Conservation (phyloP, 2,329 filamentous ascomycete species). For the Hypoxylon sp. region DNA sequence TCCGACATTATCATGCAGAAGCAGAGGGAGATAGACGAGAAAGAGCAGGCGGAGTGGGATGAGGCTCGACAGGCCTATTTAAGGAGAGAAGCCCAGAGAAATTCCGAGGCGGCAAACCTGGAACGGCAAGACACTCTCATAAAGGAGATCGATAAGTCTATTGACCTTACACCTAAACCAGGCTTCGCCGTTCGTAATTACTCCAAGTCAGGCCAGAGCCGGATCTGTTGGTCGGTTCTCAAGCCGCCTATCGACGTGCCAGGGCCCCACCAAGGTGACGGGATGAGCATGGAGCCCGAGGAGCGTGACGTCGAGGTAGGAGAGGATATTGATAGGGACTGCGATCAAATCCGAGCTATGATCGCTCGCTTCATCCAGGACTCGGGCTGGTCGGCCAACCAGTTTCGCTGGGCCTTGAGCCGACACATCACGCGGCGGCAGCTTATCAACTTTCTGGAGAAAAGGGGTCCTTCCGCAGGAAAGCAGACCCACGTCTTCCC, state of each 20-base stretch:
- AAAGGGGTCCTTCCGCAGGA: constrained; percentile 19
- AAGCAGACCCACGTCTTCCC: background rate
- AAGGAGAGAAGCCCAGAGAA: background rate
- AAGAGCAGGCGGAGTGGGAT: background rate
- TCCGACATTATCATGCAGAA: constrained; percentile 22
- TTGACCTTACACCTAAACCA: constrained; percentile 31
- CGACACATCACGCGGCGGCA: constrained; percentile 1
- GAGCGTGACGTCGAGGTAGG: constrained; percentile 6
- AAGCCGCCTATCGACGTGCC: background rate
- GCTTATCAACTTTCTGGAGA: constrained; percentile 20
- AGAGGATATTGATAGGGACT: constrained; percentile 31
- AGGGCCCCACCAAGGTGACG: background rate
- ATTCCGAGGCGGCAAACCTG: background rate
- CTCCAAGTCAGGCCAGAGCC: background rate
- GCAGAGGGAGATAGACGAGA: background rate
- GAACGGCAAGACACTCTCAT: constrained; percentile 5
- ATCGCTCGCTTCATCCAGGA: constrained; percentile 21
- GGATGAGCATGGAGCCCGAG: background rate
- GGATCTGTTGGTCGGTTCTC: constrained; percentile 10
- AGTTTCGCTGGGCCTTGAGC: constrained; percentile 21
- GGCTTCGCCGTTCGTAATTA: constrained; percentile 14
- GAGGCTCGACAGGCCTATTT: background rate
- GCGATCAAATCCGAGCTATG: constrained; percentile 35
- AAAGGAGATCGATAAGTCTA: constrained; percentile 9
- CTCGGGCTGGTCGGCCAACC: constrained; percentile 23